Evolutionary conservation across 2,329 filamentous ascomycete species (phyloP).

Genomic region (Beauveria rudraprayagi): DNA sequence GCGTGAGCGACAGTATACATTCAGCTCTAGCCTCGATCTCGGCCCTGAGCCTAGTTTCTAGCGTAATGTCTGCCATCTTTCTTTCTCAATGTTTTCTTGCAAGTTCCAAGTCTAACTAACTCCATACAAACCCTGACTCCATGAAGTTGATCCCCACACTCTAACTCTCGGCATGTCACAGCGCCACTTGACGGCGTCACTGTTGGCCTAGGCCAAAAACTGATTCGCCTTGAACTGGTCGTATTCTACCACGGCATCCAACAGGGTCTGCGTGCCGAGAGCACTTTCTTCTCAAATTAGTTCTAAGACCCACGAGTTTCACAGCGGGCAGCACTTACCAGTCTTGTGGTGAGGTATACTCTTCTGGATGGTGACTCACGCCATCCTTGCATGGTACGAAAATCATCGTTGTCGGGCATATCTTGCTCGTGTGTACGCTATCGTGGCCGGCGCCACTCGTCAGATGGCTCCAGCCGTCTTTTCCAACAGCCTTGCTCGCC

Average conservation of each 20-base stretch:
- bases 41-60: neutral
- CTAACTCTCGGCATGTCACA: neutral
- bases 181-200: neutral
- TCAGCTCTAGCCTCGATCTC: neutral
- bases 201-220: neutral
- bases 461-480: constrained; percentile 27
- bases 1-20: neutral
- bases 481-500: constrained; percentile 44
- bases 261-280: constrained; percentile 15
- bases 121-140: neutral
- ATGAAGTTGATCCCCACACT: neutral
- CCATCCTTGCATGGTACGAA: constrained; percentile 29
- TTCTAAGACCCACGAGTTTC: neutral
- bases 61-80: neutral
- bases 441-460: constrained; percentile 33
- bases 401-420: constrained; percentile 30
- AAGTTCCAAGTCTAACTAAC: neutral
- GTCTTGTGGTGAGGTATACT: constrained; percentile 28
- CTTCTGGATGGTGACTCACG: constrained; percentile 29
- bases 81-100: neutral
- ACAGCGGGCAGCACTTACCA: constrained; percentile 15
- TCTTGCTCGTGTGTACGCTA: constrained; percentile 26
- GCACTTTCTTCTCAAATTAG: constrained; percentile 12
- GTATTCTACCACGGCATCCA: constrained; percentile 17
- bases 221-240: constrained; percentile 11